Evolutionary conservation across 1,139 yeast species (phyloP).

Genomic region (Komagataea norvegica): DNA sequence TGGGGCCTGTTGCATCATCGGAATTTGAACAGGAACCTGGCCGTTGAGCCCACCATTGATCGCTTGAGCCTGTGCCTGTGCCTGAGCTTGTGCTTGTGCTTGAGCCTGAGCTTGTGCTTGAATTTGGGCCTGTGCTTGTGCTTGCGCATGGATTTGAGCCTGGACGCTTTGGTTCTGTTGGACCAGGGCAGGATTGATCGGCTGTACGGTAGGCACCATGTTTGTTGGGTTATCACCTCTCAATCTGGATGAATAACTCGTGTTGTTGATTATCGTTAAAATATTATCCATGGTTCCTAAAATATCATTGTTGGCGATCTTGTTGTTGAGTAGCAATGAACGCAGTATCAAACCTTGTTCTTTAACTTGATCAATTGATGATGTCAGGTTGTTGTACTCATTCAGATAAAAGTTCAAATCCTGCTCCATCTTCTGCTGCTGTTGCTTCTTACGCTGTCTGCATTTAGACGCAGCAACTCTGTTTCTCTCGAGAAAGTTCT

Average conservation of each 20-base stretch:
- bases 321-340: conserved; percentile 33
- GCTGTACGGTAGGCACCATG: conserved; percentile 26
- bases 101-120: conserved; percentile 4
- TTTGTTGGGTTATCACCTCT: conserved; percentile 25
- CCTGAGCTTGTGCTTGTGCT: conserved; percentile 7
- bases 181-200: conserved; percentile 25
- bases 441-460: conserved; percentile 89
- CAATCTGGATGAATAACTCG: conserved; percentile 24
- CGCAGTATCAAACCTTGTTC: conserved; percentile 55
- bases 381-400: conserved; percentile 65
- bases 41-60: neutral
- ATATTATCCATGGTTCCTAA: conserved; percentile 16
- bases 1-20: conserved; percentile 1
- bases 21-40: conserved; percentile 4
- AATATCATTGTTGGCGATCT: conserved; percentile 10
- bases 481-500: conserved; percentile 81
- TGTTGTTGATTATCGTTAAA: conserved; percentile 17
- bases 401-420: conserved; percentile 64
- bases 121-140: conserved; percentile 6
- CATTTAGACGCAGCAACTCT: conserved; percentile 95
- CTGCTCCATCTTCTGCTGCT: conserved; percentile 75
- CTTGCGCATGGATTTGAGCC: conserved; percentile 7
- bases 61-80: conserved; percentile 4
- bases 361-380: conserved; percentile 52
- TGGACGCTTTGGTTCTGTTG: conserved; percentile 17